These are phyloP conservation scores for Excoecaria cochinchinensis DNA, from an alignment of 345 rosid species.

Conservation along the genomic window DNA sequence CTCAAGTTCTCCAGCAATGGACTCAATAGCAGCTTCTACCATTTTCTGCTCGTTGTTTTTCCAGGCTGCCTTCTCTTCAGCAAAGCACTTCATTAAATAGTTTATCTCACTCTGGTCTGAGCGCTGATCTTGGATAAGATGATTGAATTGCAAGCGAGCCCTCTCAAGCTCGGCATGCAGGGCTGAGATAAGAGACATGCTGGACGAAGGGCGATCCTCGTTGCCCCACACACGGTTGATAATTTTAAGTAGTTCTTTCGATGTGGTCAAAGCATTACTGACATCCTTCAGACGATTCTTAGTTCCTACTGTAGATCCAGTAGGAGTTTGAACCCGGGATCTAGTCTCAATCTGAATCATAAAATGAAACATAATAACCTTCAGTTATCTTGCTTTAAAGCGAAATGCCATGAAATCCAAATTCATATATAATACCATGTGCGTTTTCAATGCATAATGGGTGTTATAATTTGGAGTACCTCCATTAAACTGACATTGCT, in stretches of 20 bases:
- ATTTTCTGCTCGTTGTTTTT: constrained; percentile 80
- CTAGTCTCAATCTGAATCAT: constrained; percentile 73
- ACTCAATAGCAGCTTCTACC: constrained; percentile 91
- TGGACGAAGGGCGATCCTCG: constrained; percentile 85
- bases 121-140: constrained; percentile 74
- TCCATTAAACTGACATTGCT: constrained; percentile 91
- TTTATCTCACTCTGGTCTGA: constrained; percentile 67
- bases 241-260: constrained; percentile 87
- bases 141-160: constrained; percentile 89
- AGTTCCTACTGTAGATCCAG: constrained; percentile 60
- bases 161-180: constrained; percentile 95
- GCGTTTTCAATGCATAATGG: too few relatives aligned
- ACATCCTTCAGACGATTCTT: constrained; percentile 81
- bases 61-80: constrained; percentile 95
- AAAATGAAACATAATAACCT: constrained; percentile 7
- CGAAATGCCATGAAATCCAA: background rate
- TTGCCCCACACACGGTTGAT: constrained; percentile 91
- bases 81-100: constrained; percentile 85
- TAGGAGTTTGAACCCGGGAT: constrained; percentile 80
- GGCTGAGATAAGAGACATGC: constrained; percentile 92
- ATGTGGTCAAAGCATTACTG: constrained; percentile 90
- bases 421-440: too few relatives aligned
- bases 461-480: constrained; percentile 37
- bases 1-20: constrained; percentile 84
- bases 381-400: background rate